These are phyloP conservation scores for Mortierella alpina DNA, from an alignment of 192 early-diverging fungal species.

Conservation along the genomic window DNA sequence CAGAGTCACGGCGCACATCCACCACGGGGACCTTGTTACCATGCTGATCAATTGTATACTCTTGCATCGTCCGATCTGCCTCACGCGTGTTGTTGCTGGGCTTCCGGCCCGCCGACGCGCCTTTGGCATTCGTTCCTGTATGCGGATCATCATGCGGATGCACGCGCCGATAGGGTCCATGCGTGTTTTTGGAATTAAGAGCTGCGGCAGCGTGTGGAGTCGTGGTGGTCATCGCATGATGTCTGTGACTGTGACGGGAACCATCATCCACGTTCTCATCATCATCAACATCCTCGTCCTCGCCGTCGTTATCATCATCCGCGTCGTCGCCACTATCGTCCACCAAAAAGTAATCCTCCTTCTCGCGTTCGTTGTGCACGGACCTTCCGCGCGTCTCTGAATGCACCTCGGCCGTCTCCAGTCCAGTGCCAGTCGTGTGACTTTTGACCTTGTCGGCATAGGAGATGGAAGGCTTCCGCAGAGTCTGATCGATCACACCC, in stretches of 20 bases:
- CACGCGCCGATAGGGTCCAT: neutral
- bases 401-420: too few species aligned
- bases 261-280: neutral
- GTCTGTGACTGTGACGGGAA: neutral
- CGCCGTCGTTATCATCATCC: neutral
- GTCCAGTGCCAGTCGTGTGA: too few species aligned
- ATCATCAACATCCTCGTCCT: neutral
- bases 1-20: conserved; percentile 27
- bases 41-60: conserved; percentile 19
- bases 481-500: too few species aligned
- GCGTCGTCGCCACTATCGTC: conserved; percentile 2
- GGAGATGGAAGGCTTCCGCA: too few species aligned
- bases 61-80: neutral
- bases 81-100: neutral
- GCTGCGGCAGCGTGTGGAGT: neutral
- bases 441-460: too few species aligned
- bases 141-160: neutral
- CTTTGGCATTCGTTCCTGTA: neutral
- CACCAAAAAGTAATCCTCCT: conserved; percentile 2
- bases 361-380: neutral
- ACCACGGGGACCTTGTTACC: conserved; percentile 28
- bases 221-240: neutral
- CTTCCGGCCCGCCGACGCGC: neutral
- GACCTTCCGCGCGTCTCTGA: neutral
- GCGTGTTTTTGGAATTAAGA: neutral